These are phyloP conservation scores for Leccinum subspadiceum DNA, from an alignment of 1,284 basidiomycete species.

Conservation along the genomic window DNA sequence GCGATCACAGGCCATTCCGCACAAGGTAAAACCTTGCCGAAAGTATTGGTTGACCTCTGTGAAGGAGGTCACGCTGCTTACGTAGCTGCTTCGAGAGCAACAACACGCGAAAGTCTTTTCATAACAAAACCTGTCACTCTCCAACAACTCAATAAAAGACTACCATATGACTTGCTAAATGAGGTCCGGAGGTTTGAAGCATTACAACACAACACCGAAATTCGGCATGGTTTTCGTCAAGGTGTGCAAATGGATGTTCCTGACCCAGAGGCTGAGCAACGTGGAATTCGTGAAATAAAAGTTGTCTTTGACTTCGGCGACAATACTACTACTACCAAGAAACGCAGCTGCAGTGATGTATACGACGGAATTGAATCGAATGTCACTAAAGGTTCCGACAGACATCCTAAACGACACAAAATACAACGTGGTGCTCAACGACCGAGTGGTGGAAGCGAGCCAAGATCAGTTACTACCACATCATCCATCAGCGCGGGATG, in stretches of 20 bases:
- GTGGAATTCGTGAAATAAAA: background rate
- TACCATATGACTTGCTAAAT: background rate
- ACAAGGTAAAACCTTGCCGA: background rate
- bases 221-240: background rate
- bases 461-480: background rate
- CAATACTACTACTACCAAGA: too few relatives aligned
- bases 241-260: background rate
- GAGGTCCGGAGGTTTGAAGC: background rate
- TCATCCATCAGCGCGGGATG: background rate
- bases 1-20: background rate
- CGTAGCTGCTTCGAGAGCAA: background rate
- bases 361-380: too few relatives aligned
- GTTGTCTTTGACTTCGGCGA: too few relatives aligned
- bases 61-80: background rate
- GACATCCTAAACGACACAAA: too few relatives aligned
- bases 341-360: too few relatives aligned
- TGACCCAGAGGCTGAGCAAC: background rate
- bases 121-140: background rate
- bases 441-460: background rate
- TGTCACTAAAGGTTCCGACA: too few relatives aligned
- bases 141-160: background rate
- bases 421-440: too few relatives aligned
- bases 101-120: background rate
- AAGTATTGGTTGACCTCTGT: background rate
- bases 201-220: background rate